Percentiles rank a stretch among this genome's conserved stretches.
phyloP scores from a whole-genome alignment of 352 stramenopile species.

The Thalassiosira mediterranea region DNA sequence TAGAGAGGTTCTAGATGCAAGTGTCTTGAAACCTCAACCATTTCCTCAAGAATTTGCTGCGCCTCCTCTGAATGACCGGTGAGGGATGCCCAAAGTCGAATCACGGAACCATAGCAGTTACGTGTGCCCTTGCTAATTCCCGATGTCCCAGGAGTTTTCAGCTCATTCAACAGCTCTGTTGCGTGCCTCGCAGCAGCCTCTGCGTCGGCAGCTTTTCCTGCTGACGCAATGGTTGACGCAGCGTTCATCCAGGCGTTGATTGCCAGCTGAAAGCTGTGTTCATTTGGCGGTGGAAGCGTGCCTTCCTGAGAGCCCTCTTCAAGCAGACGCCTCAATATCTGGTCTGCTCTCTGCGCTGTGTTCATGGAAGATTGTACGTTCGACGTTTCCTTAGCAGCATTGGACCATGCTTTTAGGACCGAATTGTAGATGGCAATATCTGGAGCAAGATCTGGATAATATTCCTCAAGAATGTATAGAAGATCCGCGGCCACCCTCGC shows the following conservation, averaged over 20 bases:
- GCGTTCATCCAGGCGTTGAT: constrained; percentile 50
- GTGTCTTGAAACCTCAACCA: constrained; percentile 23
- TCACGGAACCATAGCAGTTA: constrained; percentile 33
- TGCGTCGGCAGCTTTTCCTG: constrained; percentile 20
- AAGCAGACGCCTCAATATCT: constrained; percentile 27
- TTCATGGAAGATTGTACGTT: constrained; percentile 15
- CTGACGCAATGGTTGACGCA: constrained; percentile 12
- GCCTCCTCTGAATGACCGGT: constrained; percentile 28
- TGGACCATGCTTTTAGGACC: constrained; percentile 45
- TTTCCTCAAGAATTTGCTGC: constrained; percentile 35
- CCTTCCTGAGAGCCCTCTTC: constrained; percentile 17
- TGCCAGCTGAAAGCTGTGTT: constrained; percentile 45
- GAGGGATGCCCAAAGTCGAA: constrained; percentile 35
- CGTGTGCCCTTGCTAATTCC: constrained; percentile 23
- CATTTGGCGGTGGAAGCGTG: constrained; percentile 31
- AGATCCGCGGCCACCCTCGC: constrained; percentile 39
- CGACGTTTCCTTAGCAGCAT: constrained; percentile 28
- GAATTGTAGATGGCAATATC: constrained; percentile 48
- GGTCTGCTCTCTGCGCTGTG: constrained; percentile 27
- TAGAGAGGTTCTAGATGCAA: constrained; percentile 36
- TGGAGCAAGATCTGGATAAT: constrained; percentile 32
- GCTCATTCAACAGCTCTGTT: constrained; percentile 53
- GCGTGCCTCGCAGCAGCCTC: constrained; percentile 40
- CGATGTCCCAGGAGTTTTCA: constrained; percentile 44
- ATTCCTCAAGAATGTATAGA: constrained; percentile 39